These are phyloP conservation scores for Yamadazyma atlantica DNA, from an alignment of 1,139 yeast species.

Conservation along the genomic window DNA sequence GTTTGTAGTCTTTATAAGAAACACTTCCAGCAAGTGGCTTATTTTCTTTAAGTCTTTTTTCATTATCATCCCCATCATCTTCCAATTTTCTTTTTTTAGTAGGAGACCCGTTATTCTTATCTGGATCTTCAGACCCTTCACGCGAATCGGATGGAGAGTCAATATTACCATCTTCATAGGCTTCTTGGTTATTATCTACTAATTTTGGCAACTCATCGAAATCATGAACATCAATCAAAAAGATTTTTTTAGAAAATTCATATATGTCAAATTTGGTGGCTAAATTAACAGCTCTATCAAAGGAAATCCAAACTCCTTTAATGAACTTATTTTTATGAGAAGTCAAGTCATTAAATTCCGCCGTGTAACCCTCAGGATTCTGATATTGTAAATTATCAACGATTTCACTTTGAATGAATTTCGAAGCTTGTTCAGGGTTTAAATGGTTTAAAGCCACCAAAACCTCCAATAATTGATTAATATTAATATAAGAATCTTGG, in stretches of 20 bases:
- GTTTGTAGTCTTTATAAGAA: slow-evolving; percentile 13
- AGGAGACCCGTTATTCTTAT: slow-evolving; percentile 3
- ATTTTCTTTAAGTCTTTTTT: not conserved
- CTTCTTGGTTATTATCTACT: slow-evolving; percentile 17
- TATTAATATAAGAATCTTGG: slow-evolving; percentile 44
- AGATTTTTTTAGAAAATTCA: slow-evolving; percentile 37
- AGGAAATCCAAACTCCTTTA: slow-evolving; percentile 46
- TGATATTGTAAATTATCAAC: slow-evolving; percentile 31
- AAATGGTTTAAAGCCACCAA: slow-evolving; percentile 30
- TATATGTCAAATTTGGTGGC: slow-evolving; percentile 45
- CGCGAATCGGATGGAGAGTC: no score
- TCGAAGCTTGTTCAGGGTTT: slow-evolving; percentile 24
- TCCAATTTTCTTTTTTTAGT: slow-evolving; percentile 24
- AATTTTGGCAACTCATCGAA: slow-evolving; percentile 38
- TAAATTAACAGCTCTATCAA: slow-evolving; percentile 43
- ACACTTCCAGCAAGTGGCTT: not conserved
- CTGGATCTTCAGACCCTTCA: slow-evolving; percentile 9
- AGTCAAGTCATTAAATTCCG: slow-evolving; percentile 31
- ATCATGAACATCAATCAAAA: slow-evolving; percentile 48
- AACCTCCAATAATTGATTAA: slow-evolving; percentile 39
- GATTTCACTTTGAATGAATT: slow-evolving; percentile 35
- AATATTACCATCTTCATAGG: slow-evolving; percentile 10
- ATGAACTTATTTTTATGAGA: slow-evolving; percentile 25
- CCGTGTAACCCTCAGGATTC: slow-evolving; percentile 22
- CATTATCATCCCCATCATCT: slow-evolving; percentile 1